A percentile compares a stretch with the other conserved stretches of the same genome.
These are phyloP conservation scores for Komagataella kurtzmanii DNA, from an alignment of 805 yeast genomes.

Conservation along the genomic window DNA sequence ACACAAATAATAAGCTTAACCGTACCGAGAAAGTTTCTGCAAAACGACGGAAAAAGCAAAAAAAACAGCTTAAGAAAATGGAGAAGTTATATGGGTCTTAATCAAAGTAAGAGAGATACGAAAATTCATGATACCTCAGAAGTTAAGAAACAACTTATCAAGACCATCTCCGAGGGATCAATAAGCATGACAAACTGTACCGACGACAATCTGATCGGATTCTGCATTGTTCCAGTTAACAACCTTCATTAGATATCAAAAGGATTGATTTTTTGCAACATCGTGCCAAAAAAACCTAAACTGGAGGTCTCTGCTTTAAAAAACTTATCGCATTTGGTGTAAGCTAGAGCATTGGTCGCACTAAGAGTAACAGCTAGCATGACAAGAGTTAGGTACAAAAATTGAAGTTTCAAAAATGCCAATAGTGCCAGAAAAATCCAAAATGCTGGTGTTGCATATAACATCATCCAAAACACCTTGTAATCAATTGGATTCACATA, in stretches of 20 bases:
- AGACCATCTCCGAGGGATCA: background rate
- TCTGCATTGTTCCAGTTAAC: background rate
- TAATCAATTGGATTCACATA: constrained; percentile 86
- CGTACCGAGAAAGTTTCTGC: background rate
- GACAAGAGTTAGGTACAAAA: constrained; percentile 51
- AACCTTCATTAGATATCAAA: background rate
- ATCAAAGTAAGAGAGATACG: background rate
- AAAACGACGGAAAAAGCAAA: background rate
- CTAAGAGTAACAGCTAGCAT: constrained; percentile 60
- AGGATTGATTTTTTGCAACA: background rate
- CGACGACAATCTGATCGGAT: background rate
- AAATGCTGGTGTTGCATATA: constrained; percentile 60
- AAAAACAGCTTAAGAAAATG: background rate
- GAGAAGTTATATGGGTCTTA: background rate
- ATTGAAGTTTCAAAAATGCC: constrained; percentile 67
- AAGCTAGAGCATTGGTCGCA: constrained; percentile 76
- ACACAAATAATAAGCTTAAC: background rate
- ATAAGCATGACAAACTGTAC: background rate
- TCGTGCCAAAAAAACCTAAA: background rate
- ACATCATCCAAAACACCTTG: constrained; percentile 71
- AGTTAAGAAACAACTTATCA: background rate
- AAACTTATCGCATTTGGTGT: constrained; percentile 85
- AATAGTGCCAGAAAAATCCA: constrained; percentile 69
- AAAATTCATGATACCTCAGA: background rate
- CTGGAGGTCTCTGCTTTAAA: constrained; percentile 49